Evolutionary conservation across 2,329 filamentous ascomycete species (phyloP), one percentile per base, ranked within the genome.

Genomic region (Colletotrichum sp.): DNA sequence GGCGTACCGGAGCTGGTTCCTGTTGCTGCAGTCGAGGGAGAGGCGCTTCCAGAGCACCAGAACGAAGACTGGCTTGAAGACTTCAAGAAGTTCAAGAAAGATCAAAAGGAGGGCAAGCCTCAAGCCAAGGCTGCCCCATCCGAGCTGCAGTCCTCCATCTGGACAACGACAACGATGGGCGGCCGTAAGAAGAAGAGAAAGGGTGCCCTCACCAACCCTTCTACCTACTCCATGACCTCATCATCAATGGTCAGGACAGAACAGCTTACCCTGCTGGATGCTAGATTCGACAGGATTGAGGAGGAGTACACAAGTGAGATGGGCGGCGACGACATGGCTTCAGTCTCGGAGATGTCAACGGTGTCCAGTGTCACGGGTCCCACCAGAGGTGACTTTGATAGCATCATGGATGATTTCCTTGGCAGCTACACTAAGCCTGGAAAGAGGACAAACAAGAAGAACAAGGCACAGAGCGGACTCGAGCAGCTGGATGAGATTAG

Each of bases 31-130:
- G 82, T 85, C 9, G 81, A 84, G 26, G 82, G 82, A 21, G 88
- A 89, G 69, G 85, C 88, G 6, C 86, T 90, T 6, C 91, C 93
- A 32, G 92, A 94, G 71, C 90, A 90, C 4, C 90, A 88, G 18
- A 93, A 94, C 71, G 94, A 95, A 76, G 94, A 95, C 79, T 99
- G 97, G 96, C 90, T 99, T 85, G 92, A 94, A 72, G 94, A 98
- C 81, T 99, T 98, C 86, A 94, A 95, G 80, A 95, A 97, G 82
- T 99, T 98, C 89, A 98, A 99, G 85, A 94, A 94, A 81, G 95
- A 96, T 75, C 90, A 93, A 80, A 92, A 92, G 79, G 82, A 83
- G 18, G 82, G 88, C 77, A 85, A 83, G 74, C 80, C 80, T 28
- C 83, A 80, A 39, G 85, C 83, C 7, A 87, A 87, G 16, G 79